Evolutionary conservation across 179 eudicot genomes (phyloP), one percentile per base, ranked within the genome.

Genomic region (Monotropa hypopitys): DNA sequence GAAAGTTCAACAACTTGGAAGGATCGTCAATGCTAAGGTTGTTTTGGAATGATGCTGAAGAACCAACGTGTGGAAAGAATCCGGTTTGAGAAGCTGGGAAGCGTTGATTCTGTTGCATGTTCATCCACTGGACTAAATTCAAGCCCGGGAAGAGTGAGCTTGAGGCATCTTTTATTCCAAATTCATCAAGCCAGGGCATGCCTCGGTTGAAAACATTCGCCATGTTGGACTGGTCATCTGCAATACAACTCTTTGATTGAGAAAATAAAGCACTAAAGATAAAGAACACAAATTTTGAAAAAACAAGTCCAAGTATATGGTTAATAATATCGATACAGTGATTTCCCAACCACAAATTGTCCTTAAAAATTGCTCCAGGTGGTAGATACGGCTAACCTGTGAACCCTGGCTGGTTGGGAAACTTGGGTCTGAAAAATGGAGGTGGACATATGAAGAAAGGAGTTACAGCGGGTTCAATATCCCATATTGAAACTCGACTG

Each of bases 381-480:
- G 28, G 28, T 49, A 56, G 30, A 35, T n/a, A 33, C 73, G 72
- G 74, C 80, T 79, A 83, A 95, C 97, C 95, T 83, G 91, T 88
- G 57, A 89, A 66, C 38, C 99, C 97, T 35, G 98, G 89, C 54
- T 89, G 92, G 79, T 83, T 91, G 13, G 90, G 86, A 72, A 95
- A 91, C 88, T 93, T 93, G 30, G 97, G 99, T 78, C 99, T 85
- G 80, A 93, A 93, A 80, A 91, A 95, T 62, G 99, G 99, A 30
- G 99, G 99, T 45, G 99, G 99, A 35, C 99, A 95, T 74, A 95
- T 91, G 87, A 91, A 95, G 82, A 95, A 95, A 59, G 99, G 98
- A 70, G 98, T 90, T 45, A 93, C 91, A 78, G 93, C 98, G 28
- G 98, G 99, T 84, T 95, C 99, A 71, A 93, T 86, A 45, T 95